phyloP scores from a whole-genome alignment of 2,329 filamentous ascomycete species.

The Beauveria australis region DNA sequence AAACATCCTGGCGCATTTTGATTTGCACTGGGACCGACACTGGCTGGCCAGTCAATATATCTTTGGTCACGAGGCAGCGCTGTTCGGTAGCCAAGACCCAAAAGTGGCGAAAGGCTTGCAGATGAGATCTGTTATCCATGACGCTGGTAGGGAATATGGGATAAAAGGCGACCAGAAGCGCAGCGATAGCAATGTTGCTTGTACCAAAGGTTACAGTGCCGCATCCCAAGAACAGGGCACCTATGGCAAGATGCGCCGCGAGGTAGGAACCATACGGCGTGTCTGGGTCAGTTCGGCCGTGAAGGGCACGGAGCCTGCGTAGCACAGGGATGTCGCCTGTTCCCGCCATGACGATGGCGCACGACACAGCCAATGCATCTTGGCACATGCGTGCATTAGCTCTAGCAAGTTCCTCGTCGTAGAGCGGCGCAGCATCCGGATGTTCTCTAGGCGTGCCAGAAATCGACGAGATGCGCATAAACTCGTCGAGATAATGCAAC shows the following conservation, averaged over 20 bases:
- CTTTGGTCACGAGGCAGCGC: conserved; percentile 79
- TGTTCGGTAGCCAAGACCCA: conserved; percentile 93
- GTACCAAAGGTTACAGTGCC: conserved; percentile 89
- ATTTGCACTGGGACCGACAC: conserved; percentile 66
- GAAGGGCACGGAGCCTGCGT: conserved; percentile 75
- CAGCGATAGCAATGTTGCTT: conserved; percentile 76
- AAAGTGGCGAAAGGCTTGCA: conserved; percentile 94
- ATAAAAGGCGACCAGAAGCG: conserved; percentile 86
- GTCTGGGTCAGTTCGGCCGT: conserved; percentile 75
- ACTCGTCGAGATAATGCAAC: conserved; percentile 75
- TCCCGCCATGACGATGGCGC: conserved; percentile 88
- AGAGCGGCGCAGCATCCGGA: conserved; percentile 37
- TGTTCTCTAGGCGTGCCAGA: conserved; percentile 23
- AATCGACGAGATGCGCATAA: conserved; percentile 67
- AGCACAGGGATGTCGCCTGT: conserved; percentile 84
- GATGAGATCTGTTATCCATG: conserved; percentile 86
- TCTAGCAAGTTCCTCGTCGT: conserved; percentile 77
- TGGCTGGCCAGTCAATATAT: conserved; percentile 74
- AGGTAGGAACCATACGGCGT: conserved; percentile 91
- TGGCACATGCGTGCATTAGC: conserved; percentile 86
- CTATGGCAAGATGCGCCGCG: conserved; percentile 85
- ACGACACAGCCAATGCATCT: conserved; percentile 74
- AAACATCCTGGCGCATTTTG: conserved; percentile 38
- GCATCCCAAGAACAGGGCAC: conserved; percentile 82
- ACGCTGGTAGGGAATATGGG: conserved; percentile 83